These are phyloP conservation scores for Coemansia aciculifera DNA, from an alignment of 192 early-diverging fungal genomes.

Conservation along the genomic window DNA sequence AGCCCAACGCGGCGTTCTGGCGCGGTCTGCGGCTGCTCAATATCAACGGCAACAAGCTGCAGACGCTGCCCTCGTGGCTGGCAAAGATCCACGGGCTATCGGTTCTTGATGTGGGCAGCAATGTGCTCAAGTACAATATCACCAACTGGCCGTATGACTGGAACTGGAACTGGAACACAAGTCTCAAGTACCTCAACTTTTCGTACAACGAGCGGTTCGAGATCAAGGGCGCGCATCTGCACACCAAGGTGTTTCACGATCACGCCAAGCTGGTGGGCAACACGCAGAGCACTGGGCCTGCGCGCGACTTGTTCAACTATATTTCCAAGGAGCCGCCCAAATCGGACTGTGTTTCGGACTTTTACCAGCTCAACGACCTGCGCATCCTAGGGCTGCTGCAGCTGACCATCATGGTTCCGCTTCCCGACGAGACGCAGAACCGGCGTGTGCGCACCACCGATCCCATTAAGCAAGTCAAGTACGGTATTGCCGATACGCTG, in stretches of 20 bases:
- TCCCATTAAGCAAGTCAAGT: constrained; percentile 78
- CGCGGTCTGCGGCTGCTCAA: constrained; percentile 70
- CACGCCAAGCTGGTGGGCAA: constrained; percentile 47
- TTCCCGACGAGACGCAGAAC: constrained; percentile 81
- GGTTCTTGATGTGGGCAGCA: constrained; percentile 85
- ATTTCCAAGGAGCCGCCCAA: constrained; percentile 56
- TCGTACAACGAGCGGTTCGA: constrained; percentile 88
- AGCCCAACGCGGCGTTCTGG: constrained; percentile 69
- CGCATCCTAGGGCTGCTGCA: constrained; percentile 87
- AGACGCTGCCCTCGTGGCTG: constrained; percentile 87
- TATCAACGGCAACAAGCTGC: constrained; percentile 88
- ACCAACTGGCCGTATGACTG: constrained; percentile 95
- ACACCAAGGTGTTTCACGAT: constrained; percentile 53
- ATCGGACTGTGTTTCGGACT: constrained; percentile 67
- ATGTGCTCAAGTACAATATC: constrained; percentile 89
- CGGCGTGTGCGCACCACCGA: constrained; percentile 84
- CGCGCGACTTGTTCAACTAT: constrained; percentile 48
- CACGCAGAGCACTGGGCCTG: constrained; percentile 26
- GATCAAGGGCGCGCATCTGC: constrained; percentile 71
- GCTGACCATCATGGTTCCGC: constrained; percentile 78
- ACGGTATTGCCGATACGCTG: constrained; percentile 84
- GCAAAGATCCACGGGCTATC: constrained; percentile 78
- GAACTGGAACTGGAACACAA: constrained; percentile 96
- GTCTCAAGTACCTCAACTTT: constrained; percentile 84
- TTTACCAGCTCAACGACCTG: constrained; percentile 73